Evolutionary conservation across 75 land plant genomes (phyloP), one percentile per base, ranked within the genome.

Genomic region (Cupressus sempervirens): DNA sequence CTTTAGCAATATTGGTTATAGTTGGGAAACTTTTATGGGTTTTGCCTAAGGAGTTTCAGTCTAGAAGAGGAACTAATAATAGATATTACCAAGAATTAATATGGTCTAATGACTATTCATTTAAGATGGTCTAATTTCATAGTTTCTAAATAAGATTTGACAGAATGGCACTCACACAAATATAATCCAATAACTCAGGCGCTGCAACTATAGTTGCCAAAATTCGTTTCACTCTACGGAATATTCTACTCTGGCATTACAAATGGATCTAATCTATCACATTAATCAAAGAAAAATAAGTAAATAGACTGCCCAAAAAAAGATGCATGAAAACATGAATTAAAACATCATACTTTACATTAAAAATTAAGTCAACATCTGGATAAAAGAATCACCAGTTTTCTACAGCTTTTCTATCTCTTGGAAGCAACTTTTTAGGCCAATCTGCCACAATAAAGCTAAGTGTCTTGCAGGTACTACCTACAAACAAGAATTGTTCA

Each of bases 221-320:
- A 72, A 97, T 97, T 82, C 97, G 94, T 83, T 86, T 92, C 76
- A 97, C 84, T 97, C 96, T 82, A 97, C 99, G 83, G 96, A 95
- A 82, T 97, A 97, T 81, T 97, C 99, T 56, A 97, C 96, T 81
- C 99, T 85, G 32, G 92, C 97, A 91, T 97, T 97, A 35, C 99
- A 88, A 41, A 97, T 94, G 65, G 93, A 88, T 83, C 93, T 92
- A 11, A 90, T 93, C 99, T 96, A 84, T 83, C 20, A 58, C 5
- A 72, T 20, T 23, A 23, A 56, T 41, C 48, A 13, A 10, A 67
- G 11, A 45, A 35, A n/a, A 62, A 84, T 16, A 43, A 84, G 73
- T 16, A 29, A 84, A 29, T 20, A 62, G 20, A 26, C 35, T 43
- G 13, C 76, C 50, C 85, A 26, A 45, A 11, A 32, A 84, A 41